Percentiles rank a stretch among this genome's conserved stretches.
Conservation (phyloP, 2,329 filamentous ascomycete genomes). For the Penicillium aurantiogriseum region DNA sequence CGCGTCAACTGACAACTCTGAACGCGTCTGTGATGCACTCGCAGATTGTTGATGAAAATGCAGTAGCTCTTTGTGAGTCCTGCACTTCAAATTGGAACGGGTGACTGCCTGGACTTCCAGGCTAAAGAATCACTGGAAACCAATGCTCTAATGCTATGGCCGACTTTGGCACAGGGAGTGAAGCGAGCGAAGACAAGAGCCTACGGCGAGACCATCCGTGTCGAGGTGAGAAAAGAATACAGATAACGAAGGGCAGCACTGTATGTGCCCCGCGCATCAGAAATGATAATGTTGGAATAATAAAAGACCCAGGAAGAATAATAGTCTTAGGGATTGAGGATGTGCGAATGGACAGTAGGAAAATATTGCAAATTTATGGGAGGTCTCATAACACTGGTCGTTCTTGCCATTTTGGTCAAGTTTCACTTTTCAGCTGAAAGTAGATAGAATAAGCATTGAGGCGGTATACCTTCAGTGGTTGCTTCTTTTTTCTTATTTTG, state of each 20-base stretch:
- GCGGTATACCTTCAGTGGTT: neutral
- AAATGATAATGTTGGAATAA: slow-evolving; percentile 2
- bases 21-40: neutral
- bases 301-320: neutral
- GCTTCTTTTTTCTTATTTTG: neutral
- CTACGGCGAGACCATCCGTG: neutral
- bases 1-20: neutral
- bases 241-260: neutral
- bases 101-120: neutral
- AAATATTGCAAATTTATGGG: neutral
- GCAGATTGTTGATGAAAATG: neutral
- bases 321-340: slow-evolving; percentile 7
- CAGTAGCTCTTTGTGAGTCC: no score
- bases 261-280: neutral
- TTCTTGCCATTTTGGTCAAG: slow-evolving; percentile 5
- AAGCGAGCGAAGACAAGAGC: slow-evolving; percentile 5
- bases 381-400: neutral
- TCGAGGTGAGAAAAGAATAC: neutral
- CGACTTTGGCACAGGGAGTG: neutral
- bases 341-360: neutral
- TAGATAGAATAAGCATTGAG: neutral
- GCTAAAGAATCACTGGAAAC: neutral
- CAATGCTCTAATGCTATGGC: slow-evolving; percentile 1
- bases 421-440: neutral
- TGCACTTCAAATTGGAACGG: neutral